Evolutionary conservation across 2,329 filamentous ascomycete genomes (phyloP), one percentile per base, ranked within the genome.

Genomic region (Cordyceps farinosa): DNA sequence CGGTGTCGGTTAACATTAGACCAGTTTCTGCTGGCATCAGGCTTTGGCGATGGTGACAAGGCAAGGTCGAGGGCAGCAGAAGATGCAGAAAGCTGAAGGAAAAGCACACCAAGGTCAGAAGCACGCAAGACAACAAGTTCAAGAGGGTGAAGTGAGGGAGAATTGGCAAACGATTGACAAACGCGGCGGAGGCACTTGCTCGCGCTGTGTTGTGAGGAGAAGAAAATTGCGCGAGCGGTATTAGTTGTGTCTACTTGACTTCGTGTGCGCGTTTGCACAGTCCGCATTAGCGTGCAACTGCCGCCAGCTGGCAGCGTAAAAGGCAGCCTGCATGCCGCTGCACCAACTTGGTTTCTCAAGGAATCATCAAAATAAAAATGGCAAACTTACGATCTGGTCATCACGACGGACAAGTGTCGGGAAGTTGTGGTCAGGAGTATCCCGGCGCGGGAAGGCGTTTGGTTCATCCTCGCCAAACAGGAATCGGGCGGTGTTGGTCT

Each of bases 401-500:
- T 84, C 82, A 67, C 87, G 87, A 62, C 89, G 86, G 70, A 91
- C 86, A 67, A 95, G 83, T 66, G 94, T 93, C 36, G 93, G 92
- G 70, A 97, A 98, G 71, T 87, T 89, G 74, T 97, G 91, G 71
- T 96, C 90, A 56, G 86, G 87, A 67, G 87, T 86, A 62, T 88
- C 87, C 77, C 68, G 70, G 32, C 70, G 72, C 13, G 68, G 69
- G 30, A 72, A 48, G n/a, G 71, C 67, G 90, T 85, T 74, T 10
- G 73, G 68, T 61, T 92, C 88, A 65, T 92, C 91, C 70, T 92
- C 90, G 65, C 90, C 89, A 73, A 97, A 96, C 44, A 97, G 81
- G 71, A 96, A 96, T 62, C 90, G 88, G 32, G 91, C 86, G 13
- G 91, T 92, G 77, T 95, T 93, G 71, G 92, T 92, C 68, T 91